Conservation (phyloP, 129 eudicot species). For the Flaveria bidentis region DNA sequence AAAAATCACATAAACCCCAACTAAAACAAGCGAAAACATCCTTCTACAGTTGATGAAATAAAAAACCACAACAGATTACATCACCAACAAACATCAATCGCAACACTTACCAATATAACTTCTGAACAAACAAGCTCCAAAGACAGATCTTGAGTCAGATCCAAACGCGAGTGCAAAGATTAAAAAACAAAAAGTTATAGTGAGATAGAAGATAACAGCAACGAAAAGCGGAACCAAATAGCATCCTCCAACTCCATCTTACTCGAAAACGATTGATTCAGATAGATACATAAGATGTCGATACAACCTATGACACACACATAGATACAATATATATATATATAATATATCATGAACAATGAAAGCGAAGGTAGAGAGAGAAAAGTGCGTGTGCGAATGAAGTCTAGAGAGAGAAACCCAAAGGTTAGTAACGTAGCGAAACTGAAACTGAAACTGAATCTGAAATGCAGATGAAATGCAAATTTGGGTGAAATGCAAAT, state of each 20-base stretch:
- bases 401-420: constrained; percentile 30
- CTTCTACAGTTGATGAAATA: not conserved
- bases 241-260: constrained; percentile 37
- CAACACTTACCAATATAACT: not conserved
- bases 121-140: constrained; percentile 32
- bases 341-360: not conserved
- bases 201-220: constrained; percentile 31
- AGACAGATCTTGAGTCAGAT: constrained; percentile 31
- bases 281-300: constrained; percentile 34
- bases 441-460: not conserved
- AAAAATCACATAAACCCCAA: not conserved
- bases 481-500: constrained; percentile 13
- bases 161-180: constrained; percentile 11
- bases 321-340: not conserved
- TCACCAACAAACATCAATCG: constrained; percentile 8
- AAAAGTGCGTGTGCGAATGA: constrained; percentile 19
- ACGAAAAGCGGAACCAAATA: constrained; percentile 44
- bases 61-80: not conserved
- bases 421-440: constrained; percentile 1
- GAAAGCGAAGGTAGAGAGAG: constrained; percentile 39
- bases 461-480: constrained; percentile 39
- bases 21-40: not conserved
- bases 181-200: not conserved
- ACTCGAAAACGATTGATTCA: constrained; percentile 47
- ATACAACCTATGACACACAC: constrained; percentile 43